Evolutionary conservation across 2,329 filamentous ascomycete genomes (phyloP).

Genomic region (Pseudopithomyces chartarum): DNA sequence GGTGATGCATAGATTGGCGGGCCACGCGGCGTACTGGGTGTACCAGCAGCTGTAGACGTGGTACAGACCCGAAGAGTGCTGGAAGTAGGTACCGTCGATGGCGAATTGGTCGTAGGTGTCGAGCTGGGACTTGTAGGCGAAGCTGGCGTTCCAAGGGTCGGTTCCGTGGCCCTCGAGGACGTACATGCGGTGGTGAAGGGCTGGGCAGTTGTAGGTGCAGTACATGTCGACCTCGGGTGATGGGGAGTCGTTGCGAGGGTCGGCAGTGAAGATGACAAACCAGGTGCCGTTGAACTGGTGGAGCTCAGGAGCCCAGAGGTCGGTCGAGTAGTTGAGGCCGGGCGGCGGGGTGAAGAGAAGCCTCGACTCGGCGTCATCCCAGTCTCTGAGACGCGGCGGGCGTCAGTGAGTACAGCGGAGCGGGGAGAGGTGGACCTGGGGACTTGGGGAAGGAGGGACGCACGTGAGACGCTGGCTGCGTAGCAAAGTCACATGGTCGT

Average conservation of each 20-base stretch:
- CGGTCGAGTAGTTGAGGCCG: slow-evolving; percentile 52
- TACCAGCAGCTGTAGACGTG: slow-evolving; percentile 50
- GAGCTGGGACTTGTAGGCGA: slow-evolving; percentile 52
- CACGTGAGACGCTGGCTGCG: slow-evolving; percentile 49
- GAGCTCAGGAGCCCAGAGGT: slow-evolving; percentile 58
- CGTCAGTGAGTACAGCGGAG: neutral
- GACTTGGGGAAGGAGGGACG: slow-evolving; percentile 1
- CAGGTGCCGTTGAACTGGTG: slow-evolving; percentile 53
- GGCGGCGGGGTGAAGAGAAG: slow-evolving; percentile 49
- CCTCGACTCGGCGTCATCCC: slow-evolving; percentile 51
- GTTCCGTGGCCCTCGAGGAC: slow-evolving; percentile 50
- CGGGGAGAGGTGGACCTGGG: neutral
- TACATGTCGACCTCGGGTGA: slow-evolving; percentile 55
- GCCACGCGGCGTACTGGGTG: slow-evolving; percentile 55
- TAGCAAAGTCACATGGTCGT: slow-evolving; percentile 50
- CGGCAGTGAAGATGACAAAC: slow-evolving; percentile 60
- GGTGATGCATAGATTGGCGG: slow-evolving; percentile 59
- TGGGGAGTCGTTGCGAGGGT: slow-evolving; percentile 53
- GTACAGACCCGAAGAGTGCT: slow-evolving; percentile 44
- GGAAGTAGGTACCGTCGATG: slow-evolving; percentile 60
- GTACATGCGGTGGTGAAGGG: slow-evolving; percentile 58
- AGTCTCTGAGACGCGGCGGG: slow-evolving; percentile 36
- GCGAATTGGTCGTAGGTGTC: slow-evolving; percentile 60
- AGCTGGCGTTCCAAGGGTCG: slow-evolving; percentile 54
- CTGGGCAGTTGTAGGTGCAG: slow-evolving; percentile 56